These are phyloP conservation scores for Helicostylum pulchrum DNA, from an alignment of 192 early-diverging fungal species.

Conservation along the genomic window DNA sequence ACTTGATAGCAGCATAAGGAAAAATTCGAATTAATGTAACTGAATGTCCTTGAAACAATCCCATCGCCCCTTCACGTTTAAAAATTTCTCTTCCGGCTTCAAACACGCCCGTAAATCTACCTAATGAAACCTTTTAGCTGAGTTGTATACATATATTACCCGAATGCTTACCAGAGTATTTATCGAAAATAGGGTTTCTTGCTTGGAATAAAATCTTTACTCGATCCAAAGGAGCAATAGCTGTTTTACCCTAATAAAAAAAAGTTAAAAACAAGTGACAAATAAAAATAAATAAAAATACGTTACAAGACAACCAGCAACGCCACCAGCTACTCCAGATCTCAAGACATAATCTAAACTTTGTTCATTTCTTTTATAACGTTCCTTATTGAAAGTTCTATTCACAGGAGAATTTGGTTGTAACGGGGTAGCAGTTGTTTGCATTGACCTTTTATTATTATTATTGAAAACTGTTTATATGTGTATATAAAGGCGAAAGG, in stretches of 20 bases:
- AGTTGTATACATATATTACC: background rate
- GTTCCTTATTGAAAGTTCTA: background rate
- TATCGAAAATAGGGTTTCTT: constrained; percentile 66
- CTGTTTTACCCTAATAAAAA: constrained; percentile 62
- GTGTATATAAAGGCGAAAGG: background rate
- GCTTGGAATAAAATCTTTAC: constrained; percentile 87
- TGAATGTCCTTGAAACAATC: constrained; percentile 93
- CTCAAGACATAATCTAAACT: constrained; percentile 46
- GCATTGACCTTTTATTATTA: background rate
- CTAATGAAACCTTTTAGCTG: constrained; percentile 35
- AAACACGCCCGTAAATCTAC: constrained; percentile 77
- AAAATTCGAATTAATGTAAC: constrained; percentile 93
- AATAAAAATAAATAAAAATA: background rate
- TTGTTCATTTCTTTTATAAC: constrained; percentile 26
- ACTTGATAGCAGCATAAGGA: constrained; percentile 96
- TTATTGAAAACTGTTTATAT: background rate
- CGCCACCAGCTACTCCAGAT: constrained; percentile 48
- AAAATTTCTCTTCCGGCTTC: constrained; percentile 76
- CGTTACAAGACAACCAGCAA: constrained; percentile 48
- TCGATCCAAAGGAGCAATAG: constrained; percentile 78
- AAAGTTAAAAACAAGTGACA: background rate
- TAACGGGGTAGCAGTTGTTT: background rate
- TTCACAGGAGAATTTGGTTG: background rate
- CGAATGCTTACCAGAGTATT: constrained; percentile 52
- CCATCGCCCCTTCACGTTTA: constrained; percentile 62